phyloP scores from a whole-genome alignment of 2,329 filamentous ascomycete genomes.

The Curvularia hawaiiensis region DNA sequence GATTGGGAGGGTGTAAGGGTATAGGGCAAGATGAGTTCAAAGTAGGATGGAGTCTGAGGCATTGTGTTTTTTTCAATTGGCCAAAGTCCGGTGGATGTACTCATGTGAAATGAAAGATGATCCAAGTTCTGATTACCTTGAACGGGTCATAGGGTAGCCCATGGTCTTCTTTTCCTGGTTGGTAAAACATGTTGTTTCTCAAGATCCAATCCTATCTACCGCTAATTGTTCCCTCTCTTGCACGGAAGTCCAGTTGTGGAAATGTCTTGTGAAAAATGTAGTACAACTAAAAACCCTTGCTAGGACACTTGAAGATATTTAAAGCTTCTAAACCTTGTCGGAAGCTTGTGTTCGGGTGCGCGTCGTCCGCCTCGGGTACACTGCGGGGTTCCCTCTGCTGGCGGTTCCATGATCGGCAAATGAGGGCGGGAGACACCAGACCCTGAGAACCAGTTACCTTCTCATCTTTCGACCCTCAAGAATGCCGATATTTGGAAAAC shows the following conservation, averaged over 20 bases:
- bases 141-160: slow-evolving; percentile 61
- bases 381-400: slow-evolving; percentile 7
- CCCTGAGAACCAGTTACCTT: not conserved
- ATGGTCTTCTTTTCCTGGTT: slow-evolving; percentile 59
- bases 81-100: not conserved
- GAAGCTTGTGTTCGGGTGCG: not conserved
- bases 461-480: no score
- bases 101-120: not conserved
- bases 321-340: not conserved
- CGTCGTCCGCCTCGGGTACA: not conserved
- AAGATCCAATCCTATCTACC: not conserved
- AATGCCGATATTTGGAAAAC: no score
- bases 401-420: slow-evolving; percentile 1
- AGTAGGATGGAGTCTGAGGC: not conserved
- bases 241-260: not conserved
- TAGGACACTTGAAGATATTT: not conserved
- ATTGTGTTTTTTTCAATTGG: not conserved
- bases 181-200: slow-evolving; percentile 54
- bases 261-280: not conserved
- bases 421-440: not conserved
- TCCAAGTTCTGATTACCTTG: slow-evolving; percentile 49
- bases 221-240: not conserved
- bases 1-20: not conserved
- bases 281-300: not conserved
- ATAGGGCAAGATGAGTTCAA: not conserved